Base-by-base conservation (phyloP, 2,329 filamentous ascomycete genomes). In the Coniochaeta hoffmannii region DNA sequence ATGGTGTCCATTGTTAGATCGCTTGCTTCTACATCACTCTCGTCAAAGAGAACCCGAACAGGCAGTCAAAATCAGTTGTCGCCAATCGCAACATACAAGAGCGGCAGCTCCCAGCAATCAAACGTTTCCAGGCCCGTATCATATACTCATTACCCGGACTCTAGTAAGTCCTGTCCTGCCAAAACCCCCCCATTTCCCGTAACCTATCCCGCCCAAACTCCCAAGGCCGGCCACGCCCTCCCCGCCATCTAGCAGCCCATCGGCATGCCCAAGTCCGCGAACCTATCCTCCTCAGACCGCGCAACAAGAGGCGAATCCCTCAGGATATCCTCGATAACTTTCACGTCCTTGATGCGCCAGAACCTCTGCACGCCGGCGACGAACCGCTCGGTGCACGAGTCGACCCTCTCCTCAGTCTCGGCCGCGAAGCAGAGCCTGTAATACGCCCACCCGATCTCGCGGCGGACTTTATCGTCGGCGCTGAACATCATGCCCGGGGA, bases 361-460 rank as follows among this genome's bases (percentile, higher is more conserved):
- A 96, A 97, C 24, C 76, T 79, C 57, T 83, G 79, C 19, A 90
- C 79, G 0, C 86, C 90, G 32, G 83, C 77, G 0, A 81, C 83
- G 64, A 95, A 85, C 26, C 86, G 72, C 65, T 80, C 72, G 7
- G 82, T 84, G 59, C 85, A 82, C 5, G 71, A 70, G 24, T 78
- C 79, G 5, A 96, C 74, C 38, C 87, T 81, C 36, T 87, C 84
- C 55, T 87, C 86, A n/a, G 81, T 76, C 70, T 91, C 87, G 1
- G 91, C 90, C 1, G 90, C 90, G 71, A 96, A 97, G 71, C 90
- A 96, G 34, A 97, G 66, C 14, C 92, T 76, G 68, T 85, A 85
- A 67, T 86, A 93, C 61, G 80, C 80, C 83, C 87, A 92, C 2
- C 83, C 87, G 41, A 81, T 74, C 56, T 76, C 71, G 4, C 75